Percentiles rank a stretch among this genome's conserved stretches.
These are phyloP conservation scores for Zelonia costaricensis DNA, from an alignment of 208 protist genomes.

Conservation along the genomic window DNA sequence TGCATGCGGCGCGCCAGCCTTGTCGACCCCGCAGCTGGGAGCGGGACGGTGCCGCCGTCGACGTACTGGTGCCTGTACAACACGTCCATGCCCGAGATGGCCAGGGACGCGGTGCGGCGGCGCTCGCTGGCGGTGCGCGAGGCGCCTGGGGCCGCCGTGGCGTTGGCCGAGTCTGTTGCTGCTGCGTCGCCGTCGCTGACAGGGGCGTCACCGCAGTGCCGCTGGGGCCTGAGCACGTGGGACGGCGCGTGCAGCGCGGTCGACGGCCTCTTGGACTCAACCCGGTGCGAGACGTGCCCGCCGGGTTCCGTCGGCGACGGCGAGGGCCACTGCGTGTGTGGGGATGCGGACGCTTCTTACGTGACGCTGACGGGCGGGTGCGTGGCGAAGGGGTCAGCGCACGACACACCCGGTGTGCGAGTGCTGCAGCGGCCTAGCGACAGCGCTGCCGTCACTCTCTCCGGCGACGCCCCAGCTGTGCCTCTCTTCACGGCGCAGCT, in stretches of 20 bases:
- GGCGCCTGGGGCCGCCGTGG: constrained; percentile 4
- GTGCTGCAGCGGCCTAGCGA: neutral
- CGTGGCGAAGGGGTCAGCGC: constrained; percentile 10
- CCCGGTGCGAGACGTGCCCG: constrained; percentile 22
- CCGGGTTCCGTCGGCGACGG: constrained; percentile 24
- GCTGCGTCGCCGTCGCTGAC: no score
- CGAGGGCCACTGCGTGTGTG: constrained; percentile 37
- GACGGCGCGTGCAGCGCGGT: constrained; percentile 20
- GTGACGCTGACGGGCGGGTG: constrained; percentile 23
- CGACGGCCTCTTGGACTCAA: constrained; percentile 10
- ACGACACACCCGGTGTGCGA: constrained; percentile 10
- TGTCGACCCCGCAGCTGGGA: constrained; percentile 11
- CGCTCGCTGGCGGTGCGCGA: constrained; percentile 20
- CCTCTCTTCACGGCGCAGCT: constrained; percentile 24
- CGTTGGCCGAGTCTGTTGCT: no score
- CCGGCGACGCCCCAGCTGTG: constrained; percentile 15
- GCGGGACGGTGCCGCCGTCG: constrained; percentile 20
- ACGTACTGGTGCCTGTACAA: constrained; percentile 28
- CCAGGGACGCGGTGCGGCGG: neutral
- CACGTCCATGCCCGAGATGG: constrained; percentile 13
- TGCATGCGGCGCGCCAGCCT: constrained; percentile 29
- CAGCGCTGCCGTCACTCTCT: neutral
- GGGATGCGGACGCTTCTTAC: constrained; percentile 20
- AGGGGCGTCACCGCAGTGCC: no score
- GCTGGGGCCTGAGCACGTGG: constrained; percentile 28